A percentile compares a stretch with the other conserved stretches of the same genome.
phyloP scores from a whole-genome alignment of 2,329 filamentous ascomycete species.

The Botrytis elliptica region DNA sequence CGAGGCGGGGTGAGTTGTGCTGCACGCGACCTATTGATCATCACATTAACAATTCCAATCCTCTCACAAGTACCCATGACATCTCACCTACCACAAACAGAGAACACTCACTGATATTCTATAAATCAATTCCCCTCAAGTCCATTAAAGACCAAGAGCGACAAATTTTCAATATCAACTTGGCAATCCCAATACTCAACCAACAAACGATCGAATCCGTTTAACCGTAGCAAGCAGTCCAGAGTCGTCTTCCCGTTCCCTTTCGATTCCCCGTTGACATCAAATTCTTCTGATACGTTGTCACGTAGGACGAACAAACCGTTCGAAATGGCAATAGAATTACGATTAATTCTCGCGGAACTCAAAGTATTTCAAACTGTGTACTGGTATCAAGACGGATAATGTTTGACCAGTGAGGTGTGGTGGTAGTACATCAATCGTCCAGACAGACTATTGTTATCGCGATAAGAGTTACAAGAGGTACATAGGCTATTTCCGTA shows the following conservation, averaged over 20 bases:
- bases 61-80: not conserved
- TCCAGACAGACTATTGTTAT: not conserved
- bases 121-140: too few relatives aligned
- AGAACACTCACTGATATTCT: not conserved
- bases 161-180: not conserved
- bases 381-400: not conserved
- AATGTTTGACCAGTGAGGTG: not conserved
- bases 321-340: not conserved
- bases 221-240: not conserved
- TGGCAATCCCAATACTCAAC: not conserved
- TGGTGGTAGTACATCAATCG: not conserved
- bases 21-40: not conserved
- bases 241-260: not conserved
- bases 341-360: not conserved
- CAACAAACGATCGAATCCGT: not conserved
- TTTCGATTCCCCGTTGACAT: not conserved
- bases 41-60: not conserved
- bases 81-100: not conserved
- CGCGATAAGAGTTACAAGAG: slow-evolving; percentile 9
- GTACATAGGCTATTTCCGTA: not conserved
- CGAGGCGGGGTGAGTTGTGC: slow-evolving; percentile 18
- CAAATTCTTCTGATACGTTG: too few relatives aligned
- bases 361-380: not conserved
- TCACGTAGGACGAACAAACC: not conserved
- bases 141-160: not conserved